These are phyloP conservation scores for Colletotrichum caudatum DNA, from an alignment of 2,329 filamentous ascomycete genomes.

Conservation along the genomic window DNA sequence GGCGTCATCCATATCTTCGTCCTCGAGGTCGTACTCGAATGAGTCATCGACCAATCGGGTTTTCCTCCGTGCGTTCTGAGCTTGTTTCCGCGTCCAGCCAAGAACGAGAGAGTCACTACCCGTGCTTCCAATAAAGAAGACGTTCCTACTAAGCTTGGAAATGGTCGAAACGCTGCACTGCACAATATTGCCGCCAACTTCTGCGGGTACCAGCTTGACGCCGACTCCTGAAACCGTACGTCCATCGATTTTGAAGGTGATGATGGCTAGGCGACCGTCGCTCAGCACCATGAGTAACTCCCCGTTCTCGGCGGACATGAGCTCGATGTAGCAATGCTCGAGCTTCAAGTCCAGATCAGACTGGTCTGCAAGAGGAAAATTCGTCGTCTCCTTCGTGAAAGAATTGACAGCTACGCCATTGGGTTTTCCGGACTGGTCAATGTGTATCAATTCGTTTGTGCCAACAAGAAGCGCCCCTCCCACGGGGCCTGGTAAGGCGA, in stretches of 20 bases:
- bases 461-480: constrained; percentile 91
- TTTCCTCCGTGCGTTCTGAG: constrained; percentile 71
- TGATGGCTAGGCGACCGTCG: constrained; percentile 78
- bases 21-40: constrained; percentile 64
- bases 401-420: constrained; percentile 94
- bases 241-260: constrained; percentile 89
- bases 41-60: constrained; percentile 68
- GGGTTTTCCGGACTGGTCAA: constrained; percentile 94
- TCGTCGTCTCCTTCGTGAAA: constrained; percentile 84
- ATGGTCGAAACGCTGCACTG: constrained; percentile 76
- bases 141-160: constrained; percentile 73
- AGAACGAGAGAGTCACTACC: constrained; percentile 84
- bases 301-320: constrained; percentile 79
- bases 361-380: constrained; percentile 89
- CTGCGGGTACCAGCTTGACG: constrained; percentile 72
- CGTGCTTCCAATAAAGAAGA: constrained; percentile 88
- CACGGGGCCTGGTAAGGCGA: constrained; percentile 86
- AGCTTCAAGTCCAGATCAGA: constrained; percentile 82
- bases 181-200: constrained; percentile 73
- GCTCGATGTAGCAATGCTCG: constrained; percentile 83
- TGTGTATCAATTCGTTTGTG: constrained; percentile 90
- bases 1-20: constrained; percentile 71
- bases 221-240: constrained; percentile 88
- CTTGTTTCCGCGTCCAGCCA: constrained; percentile 79
- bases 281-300: constrained; percentile 87